Percentiles rank a stretch among this genome's conserved stretches.
Evolutionary conservation across 257 asterid genomes (phyloP).

Genomic region (Salvia splendens): DNA sequence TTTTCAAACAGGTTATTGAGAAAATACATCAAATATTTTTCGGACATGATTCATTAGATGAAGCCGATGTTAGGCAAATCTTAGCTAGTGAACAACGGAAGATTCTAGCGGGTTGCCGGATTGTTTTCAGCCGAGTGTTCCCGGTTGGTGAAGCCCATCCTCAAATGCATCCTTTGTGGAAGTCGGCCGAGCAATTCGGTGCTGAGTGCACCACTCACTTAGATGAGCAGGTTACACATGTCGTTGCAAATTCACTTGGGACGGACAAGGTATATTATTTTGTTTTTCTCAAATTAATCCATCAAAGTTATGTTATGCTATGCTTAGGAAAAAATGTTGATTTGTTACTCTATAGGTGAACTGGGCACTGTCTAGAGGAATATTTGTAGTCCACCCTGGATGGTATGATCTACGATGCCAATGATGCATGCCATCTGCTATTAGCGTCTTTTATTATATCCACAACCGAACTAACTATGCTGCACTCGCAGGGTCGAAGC

Average conservation of each 20-base stretch:
- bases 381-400: constrained; percentile 93
- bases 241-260: constrained; percentile 93
- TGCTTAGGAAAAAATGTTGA: too few relatives aligned
- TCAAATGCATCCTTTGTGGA: constrained; percentile 95
- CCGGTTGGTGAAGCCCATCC: constrained; percentile 96
- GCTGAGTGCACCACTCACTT: constrained; percentile 82
- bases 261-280: constrained; percentile 67
- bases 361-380: constrained; percentile 80
- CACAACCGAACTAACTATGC: background rate
- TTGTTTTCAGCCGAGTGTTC: constrained; percentile 90
- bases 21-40: constrained; percentile 77
- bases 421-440: too few relatives aligned
- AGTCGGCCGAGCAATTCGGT: constrained; percentile 95
- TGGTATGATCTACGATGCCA: constrained; percentile 53
- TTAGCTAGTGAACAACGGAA: constrained; percentile 81
- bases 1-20: constrained; percentile 72
- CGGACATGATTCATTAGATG: constrained; percentile 64
- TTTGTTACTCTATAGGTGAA: constrained; percentile 57
- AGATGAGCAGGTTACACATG: constrained; percentile 95
- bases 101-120: constrained; percentile 85
- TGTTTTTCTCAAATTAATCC: too few relatives aligned
- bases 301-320: too few relatives aligned
- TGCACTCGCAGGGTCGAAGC: constrained; percentile 89
- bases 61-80: constrained; percentile 90
- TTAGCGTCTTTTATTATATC: too few relatives aligned